phyloP scores from a whole-genome alignment of 2,329 filamentous ascomycete genomes.

The Fusarium paranaense region DNA sequence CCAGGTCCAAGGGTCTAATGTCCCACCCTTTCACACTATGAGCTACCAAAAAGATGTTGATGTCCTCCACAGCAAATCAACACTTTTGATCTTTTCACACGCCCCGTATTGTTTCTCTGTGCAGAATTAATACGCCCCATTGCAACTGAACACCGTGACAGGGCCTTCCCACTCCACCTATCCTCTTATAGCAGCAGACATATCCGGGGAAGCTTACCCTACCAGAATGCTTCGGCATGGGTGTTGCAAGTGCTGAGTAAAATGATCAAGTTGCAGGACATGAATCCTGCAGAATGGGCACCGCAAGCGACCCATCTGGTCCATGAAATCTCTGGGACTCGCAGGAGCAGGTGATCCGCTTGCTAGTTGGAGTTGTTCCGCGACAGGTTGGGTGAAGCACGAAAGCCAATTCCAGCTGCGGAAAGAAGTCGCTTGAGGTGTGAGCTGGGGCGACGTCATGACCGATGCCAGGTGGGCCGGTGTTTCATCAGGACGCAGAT shows the following conservation, averaged over 20 bases:
- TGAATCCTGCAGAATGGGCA: slow-evolving; percentile 17
- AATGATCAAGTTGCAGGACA: neutral
- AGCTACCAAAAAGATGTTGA: neutral
- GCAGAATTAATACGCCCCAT: neutral
- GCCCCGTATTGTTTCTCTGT: neutral
- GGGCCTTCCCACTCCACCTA: neutral
- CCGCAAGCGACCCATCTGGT: neutral
- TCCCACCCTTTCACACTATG: neutral
- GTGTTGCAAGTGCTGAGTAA: slow-evolving; percentile 11
- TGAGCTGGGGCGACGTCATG: neutral
- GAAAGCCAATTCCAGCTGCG: neutral
- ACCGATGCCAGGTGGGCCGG: neutral
- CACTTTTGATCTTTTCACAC: neutral
- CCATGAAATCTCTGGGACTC: slow-evolving; percentile 10
- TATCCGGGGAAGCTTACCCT: neutral
- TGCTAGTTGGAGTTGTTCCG: neutral
- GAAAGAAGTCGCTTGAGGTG: neutral
- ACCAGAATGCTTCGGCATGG: neutral
- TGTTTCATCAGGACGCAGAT: neutral
- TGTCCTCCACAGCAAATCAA: neutral
- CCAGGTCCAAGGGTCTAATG: neutral
- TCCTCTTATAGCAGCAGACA: neutral
- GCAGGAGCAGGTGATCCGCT: neutral
- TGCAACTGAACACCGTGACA: neutral
- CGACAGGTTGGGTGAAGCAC: neutral